These are phyloP conservation scores for Nakazawaea wyomingensis DNA, from an alignment of 805 yeast genomes.

Conservation along the genomic window DNA sequence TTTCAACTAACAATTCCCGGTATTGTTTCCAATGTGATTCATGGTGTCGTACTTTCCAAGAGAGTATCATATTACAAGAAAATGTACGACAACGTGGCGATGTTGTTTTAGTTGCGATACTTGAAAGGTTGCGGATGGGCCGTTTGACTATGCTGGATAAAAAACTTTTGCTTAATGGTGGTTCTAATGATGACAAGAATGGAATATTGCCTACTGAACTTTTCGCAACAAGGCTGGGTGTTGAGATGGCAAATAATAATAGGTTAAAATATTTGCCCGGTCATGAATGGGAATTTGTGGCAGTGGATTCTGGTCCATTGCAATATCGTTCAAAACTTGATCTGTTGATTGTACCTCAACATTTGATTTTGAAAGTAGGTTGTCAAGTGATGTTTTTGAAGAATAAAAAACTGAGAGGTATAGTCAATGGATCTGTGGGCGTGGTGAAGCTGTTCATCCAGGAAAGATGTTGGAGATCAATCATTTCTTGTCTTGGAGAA, in stretches of 20 bases:
- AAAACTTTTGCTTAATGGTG: conserved; percentile 41
- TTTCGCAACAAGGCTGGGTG: conserved; percentile 82
- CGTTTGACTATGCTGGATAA: conserved; percentile 45
- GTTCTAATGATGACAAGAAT: too few species aligned
- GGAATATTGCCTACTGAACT: conserved; percentile 38
- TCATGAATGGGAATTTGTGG: conserved; percentile 34
- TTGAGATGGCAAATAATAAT: conserved; percentile 61
- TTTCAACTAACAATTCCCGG: conserved; percentile 24
- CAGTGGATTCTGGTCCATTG: conserved; percentile 36
- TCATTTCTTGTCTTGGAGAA: conserved; percentile 19
- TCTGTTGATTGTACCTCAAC: conserved; percentile 64
- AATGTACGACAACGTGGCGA: conserved; percentile 88
- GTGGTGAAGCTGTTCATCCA: conserved; percentile 51
- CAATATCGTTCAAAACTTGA: conserved; percentile 32
- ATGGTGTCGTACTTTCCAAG: conserved; percentile 61
- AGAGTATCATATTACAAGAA: conserved; percentile 63
- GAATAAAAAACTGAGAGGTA: conserved; percentile 56
- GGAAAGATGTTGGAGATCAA: conserved; percentile 22
- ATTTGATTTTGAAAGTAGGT: conserved; percentile 61
- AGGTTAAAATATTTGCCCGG: conserved; percentile 50
- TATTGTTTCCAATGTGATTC: conserved; percentile 72
- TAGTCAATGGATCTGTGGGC: conserved; percentile 92
- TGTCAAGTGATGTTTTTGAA: conserved; percentile 94
- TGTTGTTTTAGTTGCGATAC: conserved; percentile 62
- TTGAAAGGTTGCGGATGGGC: conserved; percentile 78